Evolutionary conservation across 169 alveolate genomes (phyloP), one percentile per base, ranked within the genome.

Genomic region (Plasmodium sp.): DNA sequence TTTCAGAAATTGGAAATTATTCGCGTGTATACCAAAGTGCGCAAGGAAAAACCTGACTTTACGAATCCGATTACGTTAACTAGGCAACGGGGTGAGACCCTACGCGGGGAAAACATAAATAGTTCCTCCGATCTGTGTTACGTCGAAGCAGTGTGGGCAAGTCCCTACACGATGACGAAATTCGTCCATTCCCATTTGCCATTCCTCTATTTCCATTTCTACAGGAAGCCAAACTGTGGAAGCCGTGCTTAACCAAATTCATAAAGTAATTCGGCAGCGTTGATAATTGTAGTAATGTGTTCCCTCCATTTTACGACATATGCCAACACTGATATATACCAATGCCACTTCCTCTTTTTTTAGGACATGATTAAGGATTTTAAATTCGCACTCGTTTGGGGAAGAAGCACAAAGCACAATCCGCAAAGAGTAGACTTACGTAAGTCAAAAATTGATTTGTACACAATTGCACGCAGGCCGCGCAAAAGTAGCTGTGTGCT

Each of bases 341-440:
- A 0, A 3, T 62, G 33, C 2, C 14, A 84, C 58, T 18, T 1
- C 22, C 45, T 85, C 75, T 62, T 27, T 33, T 18, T 75, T n/a
- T 73, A 85, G 93, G 97, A 97, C 77, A 74, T 97, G 91, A 96
- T 97, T 80, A 97, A 96, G 39, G 98, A 97, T 74, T 95, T 97
- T 95, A 98, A 98, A 95, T 98, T 97, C 73, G 99, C 99, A n/a
- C 95, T 98, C 74, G 99, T 99, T 36, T 99, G 99, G 99, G 99
- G 99, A 22, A 96, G 96, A 83, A 97, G 99, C 74, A 99, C 98
- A 18, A 99, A 99, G 95, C 99, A 98, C 93, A 98, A 97, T 93
- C 99, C 99, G n/a, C 98, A 98, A 93, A 97, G 97, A 90, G 99
- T 97, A 27, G 99, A 99, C 41, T 97, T 97, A 86, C 98, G 98